A percentile compares a stretch with the other conserved stretches of the same genome.
These are phyloP conservation scores for Talaromyces albobiverticillius DNA, from an alignment of 2,329 filamentous ascomycete genomes.

Conservation along the genomic window DNA sequence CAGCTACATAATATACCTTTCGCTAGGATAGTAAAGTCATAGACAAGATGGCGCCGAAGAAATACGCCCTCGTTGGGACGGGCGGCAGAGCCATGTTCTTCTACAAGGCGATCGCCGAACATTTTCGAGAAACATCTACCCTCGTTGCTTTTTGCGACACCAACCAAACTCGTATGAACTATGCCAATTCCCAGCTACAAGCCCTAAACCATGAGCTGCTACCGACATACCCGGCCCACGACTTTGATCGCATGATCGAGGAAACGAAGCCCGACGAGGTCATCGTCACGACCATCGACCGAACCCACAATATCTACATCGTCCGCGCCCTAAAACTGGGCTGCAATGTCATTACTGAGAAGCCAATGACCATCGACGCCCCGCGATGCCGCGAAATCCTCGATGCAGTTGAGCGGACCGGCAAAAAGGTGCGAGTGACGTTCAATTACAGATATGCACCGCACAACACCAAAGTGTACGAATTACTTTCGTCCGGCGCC, in stretches of 20 bases:
- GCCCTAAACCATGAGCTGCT: slow-evolving; percentile 47
- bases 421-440: slow-evolving; percentile 53
- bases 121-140: slow-evolving; percentile 50
- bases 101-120: slow-evolving; percentile 56
- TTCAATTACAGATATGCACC: slow-evolving; percentile 66
- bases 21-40: too few species aligned
- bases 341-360: slow-evolving; percentile 62
- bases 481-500: slow-evolving; percentile 52
- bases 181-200: slow-evolving; percentile 43
- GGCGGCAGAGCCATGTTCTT: slow-evolving; percentile 61
- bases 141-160: slow-evolving; percentile 60
- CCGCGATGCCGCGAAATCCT: slow-evolving; percentile 55
- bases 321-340: slow-evolving; percentile 58
- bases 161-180: slow-evolving; percentile 59
- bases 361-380: slow-evolving; percentile 63
- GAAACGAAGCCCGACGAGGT: slow-evolving; percentile 59
- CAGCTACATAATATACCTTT: too few species aligned
- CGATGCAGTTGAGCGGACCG: slow-evolving; percentile 52
- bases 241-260: slow-evolving; percentile 57
- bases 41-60: too few species aligned
- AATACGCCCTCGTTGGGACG: slow-evolving; percentile 46
- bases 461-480: slow-evolving; percentile 61
- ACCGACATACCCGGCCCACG: slow-evolving; percentile 53
- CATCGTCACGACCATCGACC: slow-evolving; percentile 64
- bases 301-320: slow-evolving; percentile 61